A percentile compares a stretch with the other conserved stretches of the same genome.
Conservation (phyloP, 148 eudicot genomes). For the Polygonum maritimum region DNA sequence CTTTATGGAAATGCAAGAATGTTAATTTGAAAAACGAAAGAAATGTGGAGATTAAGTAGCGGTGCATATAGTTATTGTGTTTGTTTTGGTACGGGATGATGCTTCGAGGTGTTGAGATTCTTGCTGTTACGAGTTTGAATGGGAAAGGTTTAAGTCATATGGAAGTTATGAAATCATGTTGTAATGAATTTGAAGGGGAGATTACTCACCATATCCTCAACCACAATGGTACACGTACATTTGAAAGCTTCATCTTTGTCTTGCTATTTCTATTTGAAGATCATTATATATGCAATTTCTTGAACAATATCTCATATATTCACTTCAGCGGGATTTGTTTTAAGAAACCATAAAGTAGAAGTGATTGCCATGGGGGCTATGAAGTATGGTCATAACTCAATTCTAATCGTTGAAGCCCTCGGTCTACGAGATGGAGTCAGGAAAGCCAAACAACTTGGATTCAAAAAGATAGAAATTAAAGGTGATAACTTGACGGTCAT, state of each 20-base stretch:
- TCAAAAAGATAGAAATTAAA: no score
- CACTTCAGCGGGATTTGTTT: no score
- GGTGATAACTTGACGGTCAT: no score
- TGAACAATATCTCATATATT: no score
- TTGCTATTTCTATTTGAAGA: background rate
- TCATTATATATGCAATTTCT: background rate
- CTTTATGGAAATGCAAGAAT: background rate
- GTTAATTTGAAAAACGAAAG: background rate
- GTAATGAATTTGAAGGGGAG: no score
- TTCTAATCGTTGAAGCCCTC: no score
- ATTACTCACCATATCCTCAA: constrained; percentile 32
- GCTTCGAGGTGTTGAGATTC: background rate
- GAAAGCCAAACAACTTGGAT: no score
- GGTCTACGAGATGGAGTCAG: no score
- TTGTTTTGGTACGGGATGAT: background rate
- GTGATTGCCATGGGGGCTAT: no score
- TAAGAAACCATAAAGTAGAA: no score
- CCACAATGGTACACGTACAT: constrained; percentile 22
- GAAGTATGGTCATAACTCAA: no score
- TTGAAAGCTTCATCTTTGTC: background rate
- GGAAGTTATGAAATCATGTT: no score
- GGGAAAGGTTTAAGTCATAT: background rate
- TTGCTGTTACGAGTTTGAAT: background rate
- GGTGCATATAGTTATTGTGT: background rate
- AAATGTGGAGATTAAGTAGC: background rate